These are phyloP conservation scores for Curvularia eragrostidis DNA, from an alignment of 2,329 filamentous ascomycete species.

Conservation along the genomic window DNA sequence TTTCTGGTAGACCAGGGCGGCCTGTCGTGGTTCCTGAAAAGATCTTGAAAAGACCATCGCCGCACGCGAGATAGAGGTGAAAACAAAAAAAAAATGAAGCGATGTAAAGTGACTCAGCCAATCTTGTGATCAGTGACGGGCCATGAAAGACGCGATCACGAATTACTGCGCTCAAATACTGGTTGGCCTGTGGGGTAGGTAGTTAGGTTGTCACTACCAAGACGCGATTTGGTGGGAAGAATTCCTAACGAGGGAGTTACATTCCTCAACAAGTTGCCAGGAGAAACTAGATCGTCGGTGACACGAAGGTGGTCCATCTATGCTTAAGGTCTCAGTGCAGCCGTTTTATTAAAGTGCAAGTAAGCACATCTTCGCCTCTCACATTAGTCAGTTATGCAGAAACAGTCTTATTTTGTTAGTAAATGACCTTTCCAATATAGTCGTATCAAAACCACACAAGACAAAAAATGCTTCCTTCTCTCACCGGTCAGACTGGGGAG, in stretches of 20 bases:
- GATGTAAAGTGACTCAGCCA: too few species aligned
- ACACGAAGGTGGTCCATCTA: too few species aligned
- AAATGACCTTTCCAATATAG: too few species aligned
- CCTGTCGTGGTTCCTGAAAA: too few species aligned
- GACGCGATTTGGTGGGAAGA: background rate
- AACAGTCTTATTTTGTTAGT: background rate
- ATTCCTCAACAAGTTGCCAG: background rate
- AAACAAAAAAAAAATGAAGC: too few species aligned
- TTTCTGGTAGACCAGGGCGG: too few species aligned
- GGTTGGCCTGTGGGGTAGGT: background rate
- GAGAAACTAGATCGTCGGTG: too few species aligned
- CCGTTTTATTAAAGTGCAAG: background rate
- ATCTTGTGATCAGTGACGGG: too few species aligned
- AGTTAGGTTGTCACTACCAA: background rate
- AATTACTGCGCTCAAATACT: background rate
- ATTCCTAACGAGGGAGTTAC: background rate
- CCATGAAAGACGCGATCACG: too few species aligned
- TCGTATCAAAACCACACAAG: background rate
- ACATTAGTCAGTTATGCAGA: background rate
- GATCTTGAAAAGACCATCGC: too few species aligned
- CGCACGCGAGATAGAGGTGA: background rate
- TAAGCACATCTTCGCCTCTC: background rate
- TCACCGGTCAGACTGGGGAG: background rate
- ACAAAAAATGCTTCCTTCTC: background rate
- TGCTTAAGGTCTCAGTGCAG: background rate